These are phyloP conservation scores for Drechslera avenae DNA, from an alignment of 2,329 filamentous ascomycete species.

Conservation along the genomic window DNA sequence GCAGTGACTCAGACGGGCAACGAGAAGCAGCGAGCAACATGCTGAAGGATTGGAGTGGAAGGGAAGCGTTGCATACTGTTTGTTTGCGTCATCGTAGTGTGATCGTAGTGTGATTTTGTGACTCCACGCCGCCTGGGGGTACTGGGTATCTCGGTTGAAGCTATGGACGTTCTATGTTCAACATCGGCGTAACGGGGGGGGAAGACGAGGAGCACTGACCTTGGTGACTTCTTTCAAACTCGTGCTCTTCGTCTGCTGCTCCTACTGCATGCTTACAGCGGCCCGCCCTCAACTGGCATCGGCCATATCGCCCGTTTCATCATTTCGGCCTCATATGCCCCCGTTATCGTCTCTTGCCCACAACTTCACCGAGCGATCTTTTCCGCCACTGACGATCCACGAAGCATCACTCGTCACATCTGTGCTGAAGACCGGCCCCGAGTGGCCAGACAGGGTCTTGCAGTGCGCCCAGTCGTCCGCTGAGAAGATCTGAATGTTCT, in stretches of 20 bases:
- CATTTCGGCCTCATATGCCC: constrained; percentile 35
- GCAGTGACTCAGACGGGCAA: constrained; percentile 2
- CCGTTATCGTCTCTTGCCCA: constrained; percentile 76
- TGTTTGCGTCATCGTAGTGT: constrained; percentile 5
- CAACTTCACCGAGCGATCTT: constrained; percentile 93
- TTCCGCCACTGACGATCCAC: constrained; percentile 94
- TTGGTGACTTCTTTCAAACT: constrained; percentile 12
- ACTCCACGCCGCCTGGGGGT: constrained; percentile 13
- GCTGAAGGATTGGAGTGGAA: constrained; percentile 2
- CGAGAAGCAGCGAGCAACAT: constrained; percentile 5
- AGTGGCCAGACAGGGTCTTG: constrained; percentile 87
- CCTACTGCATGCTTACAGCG: not conserved
- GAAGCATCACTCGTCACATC: constrained; percentile 84
- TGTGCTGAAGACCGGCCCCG: constrained; percentile 86
- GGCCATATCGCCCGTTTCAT: not conserved
- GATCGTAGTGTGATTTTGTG: constrained; percentile 13
- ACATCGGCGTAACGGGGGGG: constrained; percentile 12
- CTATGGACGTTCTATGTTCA: constrained; percentile 21
- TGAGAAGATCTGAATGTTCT: constrained; percentile 92
- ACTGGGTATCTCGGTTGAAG: constrained; percentile 25
- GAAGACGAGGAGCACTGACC: constrained; percentile 17
- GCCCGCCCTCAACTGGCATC: not conserved
- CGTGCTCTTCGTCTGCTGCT: constrained; percentile 5
- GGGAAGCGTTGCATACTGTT: not conserved
- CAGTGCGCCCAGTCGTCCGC: constrained; percentile 94